Evolutionary conservation across 1,139 yeast genomes (phyloP), one percentile per base, ranked within the genome.

Genomic region (Hyphopichia burtonii): DNA sequence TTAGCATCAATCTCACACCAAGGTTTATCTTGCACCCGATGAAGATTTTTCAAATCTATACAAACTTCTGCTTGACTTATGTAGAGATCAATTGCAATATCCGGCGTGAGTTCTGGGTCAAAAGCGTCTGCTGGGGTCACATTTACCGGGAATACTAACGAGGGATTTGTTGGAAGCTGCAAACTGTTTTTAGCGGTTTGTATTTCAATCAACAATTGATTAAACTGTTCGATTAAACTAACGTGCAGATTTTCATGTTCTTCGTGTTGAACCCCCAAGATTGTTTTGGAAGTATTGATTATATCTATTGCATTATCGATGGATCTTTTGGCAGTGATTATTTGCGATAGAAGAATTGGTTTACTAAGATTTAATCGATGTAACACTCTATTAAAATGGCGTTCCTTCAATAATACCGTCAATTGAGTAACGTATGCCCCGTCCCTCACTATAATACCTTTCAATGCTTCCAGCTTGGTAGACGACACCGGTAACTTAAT

Each of bases 11-110:
- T 58, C 12, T 65, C 63, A 32, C 68, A 51, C 78, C 78, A 73
- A 1, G 78, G 78, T 41, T 59, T 58, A 41, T 72, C 78, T 2
- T 61, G 61, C 16, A 73, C 64, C 32, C 49, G 50, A 41, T 66
- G 70, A 17, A 73, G 54, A 46, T 62, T 60, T 54, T 72, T 72
- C 45, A 73, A 50, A 47, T 73, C 78, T 1, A 73, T 51, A 45
- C 78, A 72, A 6, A 73, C 56, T 48, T 72, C 77, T 1, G 76
- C 76, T 55, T 71, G 78, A 45, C 65, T 67, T 36, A 73, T 56
- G 48, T 73, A 73, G 31, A 71, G 46, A 44, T 73, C 78, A 17
- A 72, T 50, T 5, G 76, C 59, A 11, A 69, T 52, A 31, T 57
- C 57, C 4, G 56, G 49, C 6, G 66, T 57, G 18, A 73, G 55